Evolutionary conservation across 2,329 filamentous ascomycete species (phyloP), one percentile per base, ranked within the genome.

Genomic region (Fusarium sambucinum): DNA sequence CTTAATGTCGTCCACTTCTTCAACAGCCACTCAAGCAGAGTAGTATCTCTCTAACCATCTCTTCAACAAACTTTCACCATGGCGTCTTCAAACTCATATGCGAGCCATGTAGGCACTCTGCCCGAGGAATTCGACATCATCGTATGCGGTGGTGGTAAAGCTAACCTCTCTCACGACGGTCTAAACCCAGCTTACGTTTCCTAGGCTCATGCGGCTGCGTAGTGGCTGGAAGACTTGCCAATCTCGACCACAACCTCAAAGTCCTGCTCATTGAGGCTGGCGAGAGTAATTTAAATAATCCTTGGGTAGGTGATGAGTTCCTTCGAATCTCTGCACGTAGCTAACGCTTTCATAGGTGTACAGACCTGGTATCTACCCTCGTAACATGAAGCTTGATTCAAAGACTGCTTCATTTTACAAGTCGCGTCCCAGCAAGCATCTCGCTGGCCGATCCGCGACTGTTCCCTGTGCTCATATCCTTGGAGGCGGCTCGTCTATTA

Each of bases 331-430:
- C 27, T 27, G 14, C 8, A 33, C 14, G 2, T 16, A 3, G 16
- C 32, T 33, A 7, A 33, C 32, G 6, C 6, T 9, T 17, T 17
- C 14, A 16, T 8, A 33, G 32, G 90, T 93, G 14, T 93, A 86
- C 80, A 87, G 90, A 8, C 91, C 90, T 4, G 91, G 89, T 6
- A 90, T 93, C 77, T 93, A 90, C 79, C 91, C 91, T n/a, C 82
- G 84, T 45, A 93, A 93, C 80, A 93, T 92, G 90, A 83, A 92
- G 79, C 77, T 92, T 62, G 90, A 93, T 84, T 93, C 90, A 71
- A 93, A 92, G 84, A 93, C 90, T 32, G 91, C 92, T 33, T 91
- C 90, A 0, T 94, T 94, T 79, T 95, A 94, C 76, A 88, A 94
- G 78, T 93, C 91, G 47, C 85, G 89, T 40, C 90, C 91, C 17